Evolutionary conservation across 169 alveolate genomes (phyloP), one percentile per base, ranked within the genome.

Genomic region (Cryptosporidium viatorum): DNA sequence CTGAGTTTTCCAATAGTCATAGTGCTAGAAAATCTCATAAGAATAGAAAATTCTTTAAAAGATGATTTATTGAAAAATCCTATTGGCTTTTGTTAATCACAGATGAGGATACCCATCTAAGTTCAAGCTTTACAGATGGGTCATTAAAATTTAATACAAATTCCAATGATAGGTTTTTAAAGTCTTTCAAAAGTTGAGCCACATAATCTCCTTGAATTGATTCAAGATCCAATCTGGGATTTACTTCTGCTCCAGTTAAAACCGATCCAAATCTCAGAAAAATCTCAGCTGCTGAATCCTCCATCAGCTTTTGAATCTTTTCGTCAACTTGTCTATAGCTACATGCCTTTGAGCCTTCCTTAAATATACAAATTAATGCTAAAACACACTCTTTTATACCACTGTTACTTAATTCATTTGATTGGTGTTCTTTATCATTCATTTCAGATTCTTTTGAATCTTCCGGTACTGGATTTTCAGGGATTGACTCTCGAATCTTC

Each of bases 31-130:
- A 26, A 8, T 26, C 67, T 23, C 1, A 55, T 37, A 55, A 55
- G 12, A 55, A 23, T 1, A 55, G 67, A 55, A 55, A 55, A 9
- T 55, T 10, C 67, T 55, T 21, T 12, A 55, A n/a, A 55, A 55
- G 67, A 26, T 55, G n/a, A 55, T 21, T 14, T 18, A 3, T 48
- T 12, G 8, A 26, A 55, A 55, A 23, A 55, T 18, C 29, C 5
- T 55, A 55, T 4, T 3, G 37, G 10, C 35, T 55, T 55, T 37
- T 26, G 35, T 55, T 21, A 35, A 65, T 33, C 3, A 35, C 16
- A 35, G 71, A 65, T 21, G 71, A 65, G 23, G 71, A 65, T 45
- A 65, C 71, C 71, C 71, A 65, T 51, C 18, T 65, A n/a, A 65
- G 43, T 14, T 31, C 51, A 18, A 65, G 41, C 23, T 65, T 65